Base-by-base conservation (phyloP, 108 stramenopile genomes). In the Skeletonema tropicum region DNA sequence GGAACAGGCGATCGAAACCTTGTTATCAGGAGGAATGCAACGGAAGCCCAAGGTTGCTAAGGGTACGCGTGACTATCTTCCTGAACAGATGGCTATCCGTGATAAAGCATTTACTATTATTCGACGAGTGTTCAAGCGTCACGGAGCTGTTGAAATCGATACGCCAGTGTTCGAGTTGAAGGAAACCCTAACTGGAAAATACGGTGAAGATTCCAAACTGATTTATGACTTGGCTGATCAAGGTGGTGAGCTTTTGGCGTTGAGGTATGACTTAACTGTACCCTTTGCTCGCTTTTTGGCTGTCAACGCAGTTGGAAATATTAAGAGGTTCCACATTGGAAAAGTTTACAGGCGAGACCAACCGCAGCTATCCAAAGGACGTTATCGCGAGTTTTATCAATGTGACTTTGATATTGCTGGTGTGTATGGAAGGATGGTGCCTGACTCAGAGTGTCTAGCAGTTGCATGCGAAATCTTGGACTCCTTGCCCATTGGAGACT, bases 381-480 rank as follows among this genome's bases (percentile, higher is more conserved):
- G 95, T 23, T 97, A 94, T 76, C 89, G 96, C 49, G 96, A 97
- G 65, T 97, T 97, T 80, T 97, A 97, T 80, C 96, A 97, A 71
- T 97, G 96, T 65, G 96, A 97, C 67, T 95, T 96, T 61, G 96
- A 97, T 75, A 90, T 97, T 52, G 96, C 89, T 14, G 91, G 92
- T 14, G 36, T 64, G 41, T 88, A 88, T 66, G 83, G 80, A 10
- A 70, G 88, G 25, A 97, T 97, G 96, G 90, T 94, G 6, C 87
- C 94, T 8, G 96, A 97, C 74, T 87, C 94, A 11, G 96, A 97
- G 63, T 92, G 93, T 64, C 61, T 97, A 21, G 87, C 82, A 31
- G 92, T 95, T 13, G 94, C 87, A n/a, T 84, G 88, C 58, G 94
- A 95, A 69, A 97, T 97, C 64, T 85, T 97, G 17, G 81, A 80